Evolutionary conservation across 202 grass and related monocot genomes (phyloP).

Genomic region (Hordeum pubiflorum): DNA sequence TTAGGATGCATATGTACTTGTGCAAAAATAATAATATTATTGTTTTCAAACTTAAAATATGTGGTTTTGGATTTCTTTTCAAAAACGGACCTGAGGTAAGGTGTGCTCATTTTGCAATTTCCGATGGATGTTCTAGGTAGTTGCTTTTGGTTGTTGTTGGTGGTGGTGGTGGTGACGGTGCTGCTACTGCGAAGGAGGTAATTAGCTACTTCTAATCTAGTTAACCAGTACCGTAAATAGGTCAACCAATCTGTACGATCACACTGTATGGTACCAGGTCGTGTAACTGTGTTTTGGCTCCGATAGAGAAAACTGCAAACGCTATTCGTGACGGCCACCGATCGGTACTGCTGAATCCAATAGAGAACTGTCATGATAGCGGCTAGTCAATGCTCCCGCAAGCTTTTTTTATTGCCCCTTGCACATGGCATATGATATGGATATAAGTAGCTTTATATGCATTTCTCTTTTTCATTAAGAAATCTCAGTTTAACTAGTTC

Average conservation of each 20-base stretch:
- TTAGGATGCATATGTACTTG: no score
- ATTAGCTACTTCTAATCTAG: no score
- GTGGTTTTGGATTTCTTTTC: no score
- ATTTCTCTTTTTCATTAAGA: neutral
- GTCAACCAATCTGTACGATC: neutral
- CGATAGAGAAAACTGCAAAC: neutral
- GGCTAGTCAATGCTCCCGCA: neutral
- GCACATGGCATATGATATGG: neutral
- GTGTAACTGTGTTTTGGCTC: neutral
- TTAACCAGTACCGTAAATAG: neutral
- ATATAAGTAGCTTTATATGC: neutral
- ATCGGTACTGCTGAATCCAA: neutral
- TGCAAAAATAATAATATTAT: no score
- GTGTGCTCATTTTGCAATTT: no score
- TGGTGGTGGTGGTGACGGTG: no score
- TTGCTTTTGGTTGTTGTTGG: no score
- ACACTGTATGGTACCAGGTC: neutral
- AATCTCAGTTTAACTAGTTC: neutral
- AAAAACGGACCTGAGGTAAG: no score
- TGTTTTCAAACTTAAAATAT: no score
- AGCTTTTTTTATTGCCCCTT: neutral
- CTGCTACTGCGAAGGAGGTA: no score
- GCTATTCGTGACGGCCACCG: neutral
- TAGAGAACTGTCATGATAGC: neutral
- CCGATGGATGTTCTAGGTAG: no score